Evolutionary conservation across 371 early-diverging fungal species (phyloP).

Genomic region (Mycotypha africana): DNA sequence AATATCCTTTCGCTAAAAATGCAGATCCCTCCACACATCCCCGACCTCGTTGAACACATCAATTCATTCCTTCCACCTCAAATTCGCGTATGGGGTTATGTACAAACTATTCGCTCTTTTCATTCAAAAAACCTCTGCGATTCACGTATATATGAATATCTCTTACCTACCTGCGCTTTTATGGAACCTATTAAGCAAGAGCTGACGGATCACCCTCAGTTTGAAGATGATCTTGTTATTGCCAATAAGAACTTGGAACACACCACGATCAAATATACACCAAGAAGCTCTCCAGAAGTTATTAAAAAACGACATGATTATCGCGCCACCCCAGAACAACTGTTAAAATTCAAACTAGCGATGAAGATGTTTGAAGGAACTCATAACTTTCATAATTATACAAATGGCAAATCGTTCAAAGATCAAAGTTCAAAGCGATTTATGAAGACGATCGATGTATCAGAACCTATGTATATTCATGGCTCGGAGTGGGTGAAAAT

Average conservation of each 20-base stretch:
- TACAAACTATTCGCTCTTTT: constrained; percentile 76
- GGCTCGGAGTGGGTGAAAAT: constrained; percentile 92
- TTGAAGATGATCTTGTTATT: constrained; percentile 16
- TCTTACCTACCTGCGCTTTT: constrained; percentile 93
- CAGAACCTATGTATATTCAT: constrained; percentile 72
- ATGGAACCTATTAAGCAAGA: constrained; percentile 32
- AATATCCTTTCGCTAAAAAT: constrained; percentile 94
- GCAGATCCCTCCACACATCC: no score
- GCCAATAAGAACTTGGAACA: constrained; percentile 2
- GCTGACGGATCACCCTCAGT: constrained; percentile 13
- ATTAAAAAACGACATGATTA: constrained; percentile 56
- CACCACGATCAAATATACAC: constrained; percentile 25
- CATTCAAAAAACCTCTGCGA: constrained; percentile 91
- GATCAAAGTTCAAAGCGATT: constrained; percentile 79
- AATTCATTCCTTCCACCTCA: constrained; percentile 75
- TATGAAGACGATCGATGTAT: constrained; percentile 70
- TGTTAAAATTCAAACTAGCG: constrained; percentile 63
- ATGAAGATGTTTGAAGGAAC: constrained; percentile 83
- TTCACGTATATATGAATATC: constrained; percentile 96
- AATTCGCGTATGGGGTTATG: constrained; percentile 84
- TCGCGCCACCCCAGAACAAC: constrained; percentile 53
- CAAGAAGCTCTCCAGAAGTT: constrained; percentile 25
- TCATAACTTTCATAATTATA: constrained; percentile 97
- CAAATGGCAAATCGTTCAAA: constrained; percentile 71
- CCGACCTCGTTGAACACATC: constrained; percentile 58